Base-by-base conservation (phyloP, 1,139 yeast genomes). In the Geotrichum siamense region DNA sequence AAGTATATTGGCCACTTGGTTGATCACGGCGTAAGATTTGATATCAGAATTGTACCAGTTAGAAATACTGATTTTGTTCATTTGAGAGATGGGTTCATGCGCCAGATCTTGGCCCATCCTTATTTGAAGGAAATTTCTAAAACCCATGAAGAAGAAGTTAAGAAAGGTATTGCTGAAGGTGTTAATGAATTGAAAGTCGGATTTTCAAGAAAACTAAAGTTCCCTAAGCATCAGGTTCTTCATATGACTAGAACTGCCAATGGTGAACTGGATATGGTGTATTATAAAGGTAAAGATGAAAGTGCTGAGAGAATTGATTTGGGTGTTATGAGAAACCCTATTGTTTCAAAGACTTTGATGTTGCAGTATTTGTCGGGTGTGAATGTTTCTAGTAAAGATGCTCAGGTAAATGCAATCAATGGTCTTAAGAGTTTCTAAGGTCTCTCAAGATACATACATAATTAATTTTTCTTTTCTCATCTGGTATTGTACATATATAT, bases 41-140 rank as follows among this genome's bases (percentile, higher is more conserved):
- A 79, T 39, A 79, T 86, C 28, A 71, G 94, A 51, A 79, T 91
- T 51, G 79, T 82, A 16, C 96, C 98, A 0, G 79, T 82, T 9
- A 74, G 94, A 58, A 85, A 83, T 60, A 89, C 97, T 1, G 96
- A 89, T 62, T 85, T 82, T 62, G 78, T 78, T 51, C 97, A 91
- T 61, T 65, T 91, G 60, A 76, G 83, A 54, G 97, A 91, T 58
- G 97, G 97, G 0, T 75, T 91, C 52, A 76, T 86, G 45, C 82
- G 91, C 57, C 79, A 94, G 2, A 72, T 81, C 39, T 69, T 78
- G 59, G 78, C 80, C 23, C 75, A 75, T 55, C 75, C 78, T 1
- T 51, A 58, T 41, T 58, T 59, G 50, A 63, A 63, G 60, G 63
- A 49, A 67, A 72, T 44, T 71, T 69, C 39, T 25, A 16, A 30